Base-by-base conservation (phyloP, 306 rosid species). In the Cyamopsis tetragonoloba region DNA sequence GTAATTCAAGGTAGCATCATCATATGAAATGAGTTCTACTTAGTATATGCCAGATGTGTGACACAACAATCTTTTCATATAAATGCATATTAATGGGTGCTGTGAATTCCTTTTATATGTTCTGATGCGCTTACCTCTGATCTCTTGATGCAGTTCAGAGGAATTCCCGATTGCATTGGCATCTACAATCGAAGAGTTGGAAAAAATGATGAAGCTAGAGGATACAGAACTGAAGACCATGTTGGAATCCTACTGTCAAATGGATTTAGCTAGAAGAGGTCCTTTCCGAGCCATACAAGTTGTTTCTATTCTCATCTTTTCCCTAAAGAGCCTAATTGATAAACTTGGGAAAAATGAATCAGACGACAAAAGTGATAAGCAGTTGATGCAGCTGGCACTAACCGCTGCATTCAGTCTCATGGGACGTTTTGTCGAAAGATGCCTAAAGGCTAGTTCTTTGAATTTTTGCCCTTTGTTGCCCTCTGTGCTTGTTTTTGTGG, bases 221-320 rank as follows among this genome's bases (percentile, higher is more conserved):
- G 99, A 88, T 67, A 41, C 31, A 13, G 76, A 77, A 69, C 79
- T 95, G 31, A 86, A 51, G 41, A 66, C 32, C 63, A 35, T 59
- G 55, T 73, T 95, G 77, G 95, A 95, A 66, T 88, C 97, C 30
- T 95, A 95, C 55, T 74, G 59, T 50, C 81, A 51, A 62, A 82
- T 90, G 82, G 87, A 79, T 75, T 83, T 91, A 51, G 82, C 83
- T 46, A 82, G 85, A 85, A 79, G 80, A 68, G 96, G 97, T 41
- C 99, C 99, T 54, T 86, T 86, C 38, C 89, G 95, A 71, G 89
- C 86, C 8, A 58, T 88, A 46, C 99, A 95, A 81, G 78, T 70
- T 26, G 86, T 81, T 76, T 83, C 95, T 6, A 53, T 86, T 22
- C 54, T 95, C 79, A 80, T 95, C 53, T 95, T 88, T 68, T 72